Percentiles rank a stretch among this genome's conserved stretches.
phyloP scores from a whole-genome alignment of 169 alveolate species.

The Cryptosporidium andersoni region DNA sequence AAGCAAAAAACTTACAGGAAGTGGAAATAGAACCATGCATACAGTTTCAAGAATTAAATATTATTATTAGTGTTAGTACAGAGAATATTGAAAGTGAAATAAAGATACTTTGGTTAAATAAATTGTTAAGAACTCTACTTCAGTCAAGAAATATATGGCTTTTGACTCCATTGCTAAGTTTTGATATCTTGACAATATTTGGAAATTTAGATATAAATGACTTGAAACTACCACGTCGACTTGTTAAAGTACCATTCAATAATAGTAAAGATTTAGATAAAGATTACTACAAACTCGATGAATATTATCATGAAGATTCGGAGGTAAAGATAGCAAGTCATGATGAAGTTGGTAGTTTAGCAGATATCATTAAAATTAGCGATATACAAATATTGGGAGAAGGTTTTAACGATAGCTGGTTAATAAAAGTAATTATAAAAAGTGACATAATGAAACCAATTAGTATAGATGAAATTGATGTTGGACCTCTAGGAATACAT shows the following conservation, averaged over 20 bases:
- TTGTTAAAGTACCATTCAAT: constrained; percentile 10
- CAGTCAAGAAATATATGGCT: constrained; percentile 2
- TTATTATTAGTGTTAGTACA: constrained; percentile 29
- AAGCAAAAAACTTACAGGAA: background rate
- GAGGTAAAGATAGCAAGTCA: background rate
- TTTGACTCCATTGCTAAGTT: background rate
- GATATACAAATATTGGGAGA: constrained; percentile 44
- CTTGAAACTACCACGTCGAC: constrained; percentile 4
- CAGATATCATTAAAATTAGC: constrained; percentile 13
- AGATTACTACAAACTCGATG: constrained; percentile 53
- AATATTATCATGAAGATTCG: constrained; percentile 35
- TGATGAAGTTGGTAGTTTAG: background rate
- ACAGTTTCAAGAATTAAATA: constrained; percentile 40
- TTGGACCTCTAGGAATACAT: constrained; percentile 51
- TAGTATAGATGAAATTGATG: constrained; percentile 29
- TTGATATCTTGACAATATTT: constrained; percentile 18
- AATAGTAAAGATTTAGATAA: constrained; percentile 16
- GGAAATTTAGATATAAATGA: constrained; percentile 35
- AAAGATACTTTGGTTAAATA: constrained; percentile 40
- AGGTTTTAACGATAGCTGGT: constrained; percentile 65
- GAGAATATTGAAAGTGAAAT: constrained; percentile 12
- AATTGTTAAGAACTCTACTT: background rate
- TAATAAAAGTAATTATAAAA: constrained; percentile 15
- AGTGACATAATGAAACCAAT: background rate
- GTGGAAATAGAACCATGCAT: constrained; percentile 18